These are phyloP conservation scores for Potentilla sterilis DNA, from an alignment of 306 rosid species.

Conservation along the genomic window DNA sequence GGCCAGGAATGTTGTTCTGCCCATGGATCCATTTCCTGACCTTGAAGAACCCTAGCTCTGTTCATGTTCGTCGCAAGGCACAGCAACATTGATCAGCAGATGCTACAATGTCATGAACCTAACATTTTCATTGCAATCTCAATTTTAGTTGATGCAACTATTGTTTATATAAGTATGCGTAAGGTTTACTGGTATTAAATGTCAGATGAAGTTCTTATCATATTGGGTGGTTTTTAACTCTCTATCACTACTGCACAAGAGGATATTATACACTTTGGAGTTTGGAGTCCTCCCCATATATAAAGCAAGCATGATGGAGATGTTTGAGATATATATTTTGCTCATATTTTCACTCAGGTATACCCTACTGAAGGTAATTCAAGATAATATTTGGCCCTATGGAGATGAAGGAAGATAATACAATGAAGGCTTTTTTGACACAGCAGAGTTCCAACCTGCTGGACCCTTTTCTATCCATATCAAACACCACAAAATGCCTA, in stretches of 20 bases:
- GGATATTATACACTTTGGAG: background rate
- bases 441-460: conserved; percentile 16
- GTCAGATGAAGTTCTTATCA: background rate
- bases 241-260: background rate
- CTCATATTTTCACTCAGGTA: background rate
- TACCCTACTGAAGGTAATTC: background rate
- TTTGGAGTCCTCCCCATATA: background rate
- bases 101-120: background rate
- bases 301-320: background rate
- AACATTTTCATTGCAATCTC: background rate
- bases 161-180: background rate
- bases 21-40: background rate
- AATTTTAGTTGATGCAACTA: background rate
- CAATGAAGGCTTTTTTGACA: conserved; percentile 3
- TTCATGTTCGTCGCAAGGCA: background rate
- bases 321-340: conserved; percentile 1
- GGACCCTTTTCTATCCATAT: conserved; percentile 31
- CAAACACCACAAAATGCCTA: conserved; percentile 53
- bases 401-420: conserved; percentile 9
- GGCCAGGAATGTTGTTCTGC: background rate
- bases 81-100: background rate
- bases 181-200: background rate
- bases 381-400: background rate
- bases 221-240: background rate
- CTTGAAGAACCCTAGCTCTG: background rate